These are phyloP conservation scores for Trichoderma virens DNA, from an alignment of 495 filamentous ascomycete genomes.

Conservation along the genomic window DNA sequence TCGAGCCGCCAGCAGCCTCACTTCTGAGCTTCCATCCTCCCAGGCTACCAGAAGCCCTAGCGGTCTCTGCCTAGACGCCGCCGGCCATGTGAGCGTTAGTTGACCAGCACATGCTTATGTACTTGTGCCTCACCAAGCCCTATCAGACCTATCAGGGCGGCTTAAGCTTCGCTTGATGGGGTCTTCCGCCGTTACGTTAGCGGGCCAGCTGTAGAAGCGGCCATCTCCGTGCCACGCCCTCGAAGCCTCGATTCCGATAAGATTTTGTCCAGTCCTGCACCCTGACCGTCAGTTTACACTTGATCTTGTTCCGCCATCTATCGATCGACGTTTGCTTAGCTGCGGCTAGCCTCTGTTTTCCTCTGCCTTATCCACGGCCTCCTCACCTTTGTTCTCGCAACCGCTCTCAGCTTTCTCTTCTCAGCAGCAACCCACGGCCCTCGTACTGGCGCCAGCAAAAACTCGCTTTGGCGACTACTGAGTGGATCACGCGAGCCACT, in stretches of 20 bases:
- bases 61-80: not conserved
- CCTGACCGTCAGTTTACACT: conserved; percentile 5
- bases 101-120: not conserved
- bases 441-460: not conserved
- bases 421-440: not conserved
- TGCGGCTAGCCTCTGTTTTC: not conserved
- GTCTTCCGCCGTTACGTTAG: not conserved
- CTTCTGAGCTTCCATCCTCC: not conserved
- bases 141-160: conserved; percentile 7
- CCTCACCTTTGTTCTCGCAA: not conserved
- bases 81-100: not conserved
- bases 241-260: not conserved
- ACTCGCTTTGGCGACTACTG: not conserved
- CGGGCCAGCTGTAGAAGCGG: conserved; percentile 3
- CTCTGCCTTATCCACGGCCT: not conserved
- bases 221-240: not conserved
- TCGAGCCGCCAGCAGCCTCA: not conserved
- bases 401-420: too few species aligned
- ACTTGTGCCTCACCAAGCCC: not conserved
- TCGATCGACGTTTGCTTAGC: not conserved
- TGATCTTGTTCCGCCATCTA: not conserved
- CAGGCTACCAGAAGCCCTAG: too few species aligned
- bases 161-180: not conserved
- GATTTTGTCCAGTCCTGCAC: conserved; percentile 1
- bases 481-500: conserved; percentile 6